Evolutionary conservation across 768 basidiomycete genomes (phyloP).

Genomic region (Lyophyllum decastes): DNA sequence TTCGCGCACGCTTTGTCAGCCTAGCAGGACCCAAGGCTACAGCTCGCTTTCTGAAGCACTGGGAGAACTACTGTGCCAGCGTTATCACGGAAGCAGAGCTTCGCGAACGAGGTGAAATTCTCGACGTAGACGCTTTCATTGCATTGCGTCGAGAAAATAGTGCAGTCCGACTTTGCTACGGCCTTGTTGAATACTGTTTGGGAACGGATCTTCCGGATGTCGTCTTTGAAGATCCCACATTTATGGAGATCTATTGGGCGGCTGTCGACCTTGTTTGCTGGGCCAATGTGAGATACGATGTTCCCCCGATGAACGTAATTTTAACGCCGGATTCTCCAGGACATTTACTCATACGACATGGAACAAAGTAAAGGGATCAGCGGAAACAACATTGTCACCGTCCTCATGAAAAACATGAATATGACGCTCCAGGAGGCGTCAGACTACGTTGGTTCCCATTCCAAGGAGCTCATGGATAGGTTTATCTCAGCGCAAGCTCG

Average conservation of each 20-base stretch:
- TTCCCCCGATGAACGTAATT: neutral
- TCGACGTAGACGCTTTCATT: conserved; percentile 54
- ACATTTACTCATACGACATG: conserved; percentile 74
- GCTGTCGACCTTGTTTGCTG: conserved; percentile 69
- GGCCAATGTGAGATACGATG: conserved; percentile 57
- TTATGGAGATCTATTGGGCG: conserved; percentile 55
- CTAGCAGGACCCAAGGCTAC: conserved; percentile 46
- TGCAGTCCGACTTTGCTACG: conserved; percentile 64
- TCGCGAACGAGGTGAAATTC: conserved; percentile 56
- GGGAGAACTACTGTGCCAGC: conserved; percentile 56
- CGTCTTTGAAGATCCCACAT: conserved; percentile 55
- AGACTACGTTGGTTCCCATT: conserved; percentile 56
- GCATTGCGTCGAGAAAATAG: conserved; percentile 69
- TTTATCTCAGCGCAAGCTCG: conserved; percentile 47
- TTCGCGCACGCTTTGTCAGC: conserved; percentile 48
- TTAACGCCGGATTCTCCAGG: conserved; percentile 35
- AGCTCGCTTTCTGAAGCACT: conserved; percentile 52
- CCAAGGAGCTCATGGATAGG: conserved; percentile 47
- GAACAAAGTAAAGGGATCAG: conserved; percentile 66
- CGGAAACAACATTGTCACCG: conserved; percentile 70
- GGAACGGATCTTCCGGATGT: conserved; percentile 65
- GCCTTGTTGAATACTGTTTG: conserved; percentile 60
- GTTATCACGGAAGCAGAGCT: conserved; percentile 65
- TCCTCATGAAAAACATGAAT: conserved; percentile 58
- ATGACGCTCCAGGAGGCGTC: conserved; percentile 60